phyloP scores from a whole-genome alignment of 495 filamentous ascomycete genomes.

The Copromyces sp. region DNA sequence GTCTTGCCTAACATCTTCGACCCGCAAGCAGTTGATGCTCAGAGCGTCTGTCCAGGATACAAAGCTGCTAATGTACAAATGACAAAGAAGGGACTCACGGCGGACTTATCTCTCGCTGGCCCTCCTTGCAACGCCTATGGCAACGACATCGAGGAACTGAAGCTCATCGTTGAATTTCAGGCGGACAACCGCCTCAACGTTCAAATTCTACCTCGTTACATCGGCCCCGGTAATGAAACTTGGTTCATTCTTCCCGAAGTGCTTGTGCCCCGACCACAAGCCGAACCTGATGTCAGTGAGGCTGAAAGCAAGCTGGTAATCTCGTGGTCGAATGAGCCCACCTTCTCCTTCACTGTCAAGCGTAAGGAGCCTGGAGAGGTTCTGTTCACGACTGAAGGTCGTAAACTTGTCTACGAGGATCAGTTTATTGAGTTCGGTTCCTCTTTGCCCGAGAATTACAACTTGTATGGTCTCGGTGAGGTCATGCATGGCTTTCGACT shows the following conservation, averaged over 20 bases:
- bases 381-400: constrained; percentile 65
- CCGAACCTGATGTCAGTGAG: constrained; percentile 27
- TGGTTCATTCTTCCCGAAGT: constrained; percentile 58
- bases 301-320: constrained; percentile 45
- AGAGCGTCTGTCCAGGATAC: constrained; percentile 70
- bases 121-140: constrained; percentile 64
- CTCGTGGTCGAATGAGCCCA: constrained; percentile 49
- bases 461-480: constrained; percentile 79
- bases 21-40: constrained; percentile 59
- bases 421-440: constrained; percentile 75
- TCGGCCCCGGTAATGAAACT: constrained; percentile 53
- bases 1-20: constrained; percentile 65
- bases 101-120: constrained; percentile 57
- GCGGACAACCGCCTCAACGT: constrained; percentile 63
- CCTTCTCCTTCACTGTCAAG: constrained; percentile 64
- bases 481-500: constrained; percentile 63
- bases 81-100: constrained; percentile 40
- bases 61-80: constrained; percentile 50
- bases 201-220: constrained; percentile 59
- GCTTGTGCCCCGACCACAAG: constrained; percentile 48
- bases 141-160: constrained; percentile 54
- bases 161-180: constrained; percentile 62
- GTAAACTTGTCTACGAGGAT: constrained; percentile 61
- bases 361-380: constrained; percentile 53
- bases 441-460: constrained; percentile 57